Conservation (phyloP, 805 yeast genomes). For the Kurtzmaniella fragi region DNA sequence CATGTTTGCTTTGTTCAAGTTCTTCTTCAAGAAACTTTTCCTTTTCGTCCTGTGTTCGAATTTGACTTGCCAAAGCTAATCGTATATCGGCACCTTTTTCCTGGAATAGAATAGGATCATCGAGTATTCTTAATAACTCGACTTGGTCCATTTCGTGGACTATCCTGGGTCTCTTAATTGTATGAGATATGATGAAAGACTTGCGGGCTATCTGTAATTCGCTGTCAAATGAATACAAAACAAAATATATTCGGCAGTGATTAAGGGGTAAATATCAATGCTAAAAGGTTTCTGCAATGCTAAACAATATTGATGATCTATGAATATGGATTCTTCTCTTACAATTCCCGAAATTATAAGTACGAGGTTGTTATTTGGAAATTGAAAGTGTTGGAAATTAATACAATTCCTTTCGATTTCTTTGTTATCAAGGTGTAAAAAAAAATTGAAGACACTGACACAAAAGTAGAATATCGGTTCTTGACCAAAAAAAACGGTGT, state of each 20-base stretch:
- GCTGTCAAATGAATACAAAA: not conserved
- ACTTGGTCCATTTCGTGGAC: constrained; percentile 23
- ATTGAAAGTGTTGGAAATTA: not conserved
- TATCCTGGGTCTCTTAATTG: constrained; percentile 11
- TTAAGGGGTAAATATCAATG: not conserved
- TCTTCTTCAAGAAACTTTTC: constrained; percentile 23
- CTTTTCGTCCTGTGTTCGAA: constrained; percentile 24
- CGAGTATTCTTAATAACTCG: constrained; percentile 30
- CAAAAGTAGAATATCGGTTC: not conserved
- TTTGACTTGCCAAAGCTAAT: constrained; percentile 21
- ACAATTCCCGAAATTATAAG: too few species aligned
- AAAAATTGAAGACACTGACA: not conserved
- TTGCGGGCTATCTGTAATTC: not conserved
- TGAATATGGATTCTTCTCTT: too few species aligned
- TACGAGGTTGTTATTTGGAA: not conserved
- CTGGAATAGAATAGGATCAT: constrained; percentile 32
- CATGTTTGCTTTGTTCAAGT: constrained; percentile 35
- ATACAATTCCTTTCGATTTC: not conserved
- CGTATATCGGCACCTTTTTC: constrained; percentile 25
- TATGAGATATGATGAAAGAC: constrained; percentile 13
- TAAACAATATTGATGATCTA: not conserved
- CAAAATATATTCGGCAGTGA: not conserved
- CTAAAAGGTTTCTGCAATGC: not conserved
- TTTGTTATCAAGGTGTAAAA: not conserved
- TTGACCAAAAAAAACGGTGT: not conserved